Conservation (phyloP, 495 filamentous ascomycete genomes). For the Hapsidospora chrysogenum region DNA sequence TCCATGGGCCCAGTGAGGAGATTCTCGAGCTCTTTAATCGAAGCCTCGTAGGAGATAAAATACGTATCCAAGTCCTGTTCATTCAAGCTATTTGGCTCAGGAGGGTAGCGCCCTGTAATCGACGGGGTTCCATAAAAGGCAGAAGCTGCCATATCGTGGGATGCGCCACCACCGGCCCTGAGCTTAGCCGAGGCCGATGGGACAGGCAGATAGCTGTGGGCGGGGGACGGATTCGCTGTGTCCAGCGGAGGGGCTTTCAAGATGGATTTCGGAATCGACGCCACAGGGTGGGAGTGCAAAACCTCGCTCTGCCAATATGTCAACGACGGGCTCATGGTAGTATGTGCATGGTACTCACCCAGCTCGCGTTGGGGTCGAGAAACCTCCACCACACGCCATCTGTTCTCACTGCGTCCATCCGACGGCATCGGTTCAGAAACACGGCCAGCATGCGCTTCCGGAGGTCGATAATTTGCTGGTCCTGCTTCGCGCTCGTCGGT, state of each 20-base stretch:
- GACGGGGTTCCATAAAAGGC: slow-evolving; percentile 9
- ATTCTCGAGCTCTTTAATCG: slow-evolving; percentile 72
- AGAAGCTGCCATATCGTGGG: slow-evolving; percentile 1
- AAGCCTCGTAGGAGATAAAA: slow-evolving; percentile 77
- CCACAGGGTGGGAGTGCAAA: slow-evolving; percentile 71
- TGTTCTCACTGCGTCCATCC: slow-evolving; percentile 83
- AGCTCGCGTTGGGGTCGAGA: slow-evolving; percentile 93
- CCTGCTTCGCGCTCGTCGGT: slow-evolving; percentile 93
- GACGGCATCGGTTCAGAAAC: slow-evolving; percentile 81
- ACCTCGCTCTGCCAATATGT: slow-evolving; percentile 63
- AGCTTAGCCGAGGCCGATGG: slow-evolving; percentile 76
- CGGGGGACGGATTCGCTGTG: slow-evolving; percentile 77
- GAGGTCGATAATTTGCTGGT: slow-evolving; percentile 86
- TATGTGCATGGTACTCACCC: slow-evolving; percentile 39
- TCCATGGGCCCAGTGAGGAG: slow-evolving; percentile 85
- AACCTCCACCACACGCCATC: slow-evolving; percentile 98
- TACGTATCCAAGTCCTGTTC: slow-evolving; percentile 92
- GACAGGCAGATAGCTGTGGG: slow-evolving; percentile 73
- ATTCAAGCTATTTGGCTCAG: slow-evolving; percentile 52
- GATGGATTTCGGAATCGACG: slow-evolving; percentile 82
- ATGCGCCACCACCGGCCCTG: slow-evolving; percentile 36
- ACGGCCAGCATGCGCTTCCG: slow-evolving; percentile 91
- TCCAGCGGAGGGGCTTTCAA: slow-evolving; percentile 88
- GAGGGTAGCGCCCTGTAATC: slow-evolving; percentile 66
- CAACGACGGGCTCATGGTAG: slow-evolving; percentile 8